Conservation (phyloP, 2,329 filamentous ascomycete genomes). For the Blastomyces gilchristii region DNA sequence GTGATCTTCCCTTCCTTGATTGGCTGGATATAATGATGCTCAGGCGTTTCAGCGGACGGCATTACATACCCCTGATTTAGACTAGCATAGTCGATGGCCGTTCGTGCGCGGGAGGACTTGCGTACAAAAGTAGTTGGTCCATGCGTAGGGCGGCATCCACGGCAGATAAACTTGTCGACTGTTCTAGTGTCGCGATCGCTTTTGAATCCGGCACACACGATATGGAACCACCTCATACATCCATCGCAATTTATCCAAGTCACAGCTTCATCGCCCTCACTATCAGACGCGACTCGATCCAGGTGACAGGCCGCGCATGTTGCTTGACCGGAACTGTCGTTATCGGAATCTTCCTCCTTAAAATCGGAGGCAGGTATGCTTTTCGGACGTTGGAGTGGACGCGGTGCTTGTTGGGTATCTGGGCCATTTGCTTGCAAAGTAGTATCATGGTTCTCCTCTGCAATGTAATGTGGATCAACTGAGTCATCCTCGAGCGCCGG, state of each 20-base stretch:
- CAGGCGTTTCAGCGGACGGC: conserved; percentile 52
- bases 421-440: background rate
- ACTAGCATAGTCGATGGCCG: conserved; percentile 57
- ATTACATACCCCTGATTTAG: conserved; percentile 57
- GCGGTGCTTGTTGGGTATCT: background rate
- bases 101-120: conserved; percentile 55
- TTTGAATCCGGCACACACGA: conserved; percentile 56
- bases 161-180: conserved; percentile 59
- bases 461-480: background rate
- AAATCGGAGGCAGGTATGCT: background rate
- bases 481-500: conserved; percentile 13
- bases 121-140: conserved; percentile 57
- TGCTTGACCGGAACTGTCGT: conserved; percentile 30
- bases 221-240: conserved; percentile 60
- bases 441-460: background rate
- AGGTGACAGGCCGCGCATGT: conserved; percentile 50
- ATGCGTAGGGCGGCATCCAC: conserved; percentile 47
- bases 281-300: conserved; percentile 42
- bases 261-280: conserved; percentile 42
- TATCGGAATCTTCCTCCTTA: conserved; percentile 4
- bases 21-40: conserved; percentile 58
- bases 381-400: conserved; percentile 3
- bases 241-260: conserved; percentile 59
- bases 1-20: conserved; percentile 55
- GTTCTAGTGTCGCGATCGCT: conserved; percentile 53